Base-by-base conservation (phyloP, 2,329 filamentous ascomycete species). In the Geosmithia putterillii region DNA sequence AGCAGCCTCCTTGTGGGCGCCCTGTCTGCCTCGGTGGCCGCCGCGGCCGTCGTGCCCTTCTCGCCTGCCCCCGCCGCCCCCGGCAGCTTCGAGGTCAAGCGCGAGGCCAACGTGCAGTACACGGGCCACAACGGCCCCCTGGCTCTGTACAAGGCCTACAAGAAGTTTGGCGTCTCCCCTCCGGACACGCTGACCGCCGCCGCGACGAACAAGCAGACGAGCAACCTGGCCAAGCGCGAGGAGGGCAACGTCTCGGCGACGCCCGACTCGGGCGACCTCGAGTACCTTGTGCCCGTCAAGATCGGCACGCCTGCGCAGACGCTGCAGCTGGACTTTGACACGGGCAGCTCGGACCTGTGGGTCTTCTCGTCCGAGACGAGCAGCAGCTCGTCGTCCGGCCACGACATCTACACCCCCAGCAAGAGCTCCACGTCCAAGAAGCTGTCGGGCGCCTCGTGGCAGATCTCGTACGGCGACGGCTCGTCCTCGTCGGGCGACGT, bases 271-370 rank as follows among this genome's bases (percentile, higher is more conserved):
- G 37, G 37, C 37, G 37, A 39, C 37, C 37, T 39, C 37, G 37
- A 39, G 37, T 39, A 39, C 37, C 17, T 21, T 12, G 37, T 39
- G 15, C 75, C 79, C 0, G 74, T 87, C 39, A 69, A 65, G 2
- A 66, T 87, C 48, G 84, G 83, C 38, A 71, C 54, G 2, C 69
- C 69, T 6, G 50, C 57, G 6, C 76, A 81, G 51, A 73, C 64
- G 3, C 56, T 86, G 48, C 71, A 77, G 46, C 57, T 88, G 47
- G 81, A 86, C 55, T 73, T 88, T 47, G 84, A 88, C 50, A 88
- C 83, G 14, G 62, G 62, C 3, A 65, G 62, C 12, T 51, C 81
- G 69, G 48, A 82, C 68, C 48, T 65, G 62, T 21, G 17, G 17
- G 37, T 39, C 37, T 39, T 21, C 37, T 25, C 23, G 23, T 25